Base-by-base conservation (phyloP, 192 early-diverging fungal species). In the Podochytrium sp. region DNA sequence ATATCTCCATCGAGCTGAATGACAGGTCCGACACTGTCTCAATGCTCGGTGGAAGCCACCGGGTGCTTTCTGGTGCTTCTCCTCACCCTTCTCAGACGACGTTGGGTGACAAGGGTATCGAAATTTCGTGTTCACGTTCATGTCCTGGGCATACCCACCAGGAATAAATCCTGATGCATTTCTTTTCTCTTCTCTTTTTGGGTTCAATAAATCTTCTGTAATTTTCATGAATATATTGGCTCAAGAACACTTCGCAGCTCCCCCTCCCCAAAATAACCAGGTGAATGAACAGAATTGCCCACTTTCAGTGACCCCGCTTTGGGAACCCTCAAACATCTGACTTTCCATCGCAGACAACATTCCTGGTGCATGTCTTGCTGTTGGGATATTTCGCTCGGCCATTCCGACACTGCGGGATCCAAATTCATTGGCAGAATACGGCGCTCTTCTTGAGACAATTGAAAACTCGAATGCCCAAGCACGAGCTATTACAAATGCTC, bases 261-360 rank as follows among this genome's bases (percentile, higher is more conserved):
- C n/a, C n/a, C n/a, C n/a, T n/a, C 7, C 52, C 12, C 52, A 55
- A 6, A 20, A 7, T 55, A 25, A 55, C 52, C 25, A 6, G 20
- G 25, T 23, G 20, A 20, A 0, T 55, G 30, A 32, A 27, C 94
- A 2, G 90, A 87, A 0, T 77, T 95, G 37, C 93, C 95, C 34
- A 92, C 92, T 74, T 81, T 96, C 62, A 94, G 94, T 92, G 85
- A 90, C 49, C 94, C 94, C 0, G 93, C 91, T 40, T 86, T 96
- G 32, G 94, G 94, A 3, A 93, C 92, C 80, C 93, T 94, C 65
- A 95, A 96, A 81, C 90, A 91, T 56, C 93, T 93, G 38, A 91
- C 95, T 89, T 90, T 92, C 4, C 84, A 92, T 35, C 85, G 81
- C 75, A 95, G 94, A 78, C 93, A 94, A 92, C 93, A 18, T 64